phyloP scores from a whole-genome alignment of 2,329 filamentous ascomycete species.

The Pezicula neosporulosa region DNA sequence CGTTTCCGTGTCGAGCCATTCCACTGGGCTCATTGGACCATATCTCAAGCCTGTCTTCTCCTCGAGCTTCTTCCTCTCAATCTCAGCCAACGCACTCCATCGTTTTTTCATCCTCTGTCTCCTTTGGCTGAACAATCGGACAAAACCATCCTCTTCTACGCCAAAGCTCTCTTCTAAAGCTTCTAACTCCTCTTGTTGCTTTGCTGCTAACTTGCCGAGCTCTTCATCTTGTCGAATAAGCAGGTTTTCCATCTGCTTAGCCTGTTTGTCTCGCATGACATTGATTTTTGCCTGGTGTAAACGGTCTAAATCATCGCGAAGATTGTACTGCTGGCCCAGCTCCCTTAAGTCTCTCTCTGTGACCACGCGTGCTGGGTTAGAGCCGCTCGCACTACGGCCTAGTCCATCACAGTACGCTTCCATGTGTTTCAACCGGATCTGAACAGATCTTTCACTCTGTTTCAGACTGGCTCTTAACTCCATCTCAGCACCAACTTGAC shows the following conservation, averaged over 20 bases:
- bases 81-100: constrained; percentile 51
- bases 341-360: constrained; percentile 58
- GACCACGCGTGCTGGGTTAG: constrained; percentile 48
- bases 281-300: constrained; percentile 60
- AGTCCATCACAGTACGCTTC: constrained; percentile 60
- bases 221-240: constrained; percentile 52
- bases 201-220: constrained; percentile 40
- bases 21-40: constrained; percentile 33
- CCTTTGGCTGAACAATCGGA: constrained; percentile 41
- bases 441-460: constrained; percentile 53
- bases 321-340: constrained; percentile 57
- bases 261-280: constrained; percentile 61
- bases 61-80: constrained; percentile 51
- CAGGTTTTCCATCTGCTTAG: constrained; percentile 58
- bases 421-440: constrained; percentile 60
- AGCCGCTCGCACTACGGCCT: constrained; percentile 34
- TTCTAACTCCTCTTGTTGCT: constrained; percentile 45
- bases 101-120: constrained; percentile 41
- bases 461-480: constrained; percentile 52
- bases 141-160: constrained; percentile 47
- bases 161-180: constrained; percentile 42
- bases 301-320: constrained; percentile 56
- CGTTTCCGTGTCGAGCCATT: constrained; percentile 33
- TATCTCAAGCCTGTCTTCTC: constrained; percentile 39
- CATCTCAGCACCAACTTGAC: constrained; percentile 60